Evolutionary conservation across 306 rosid species (phyloP), one percentile per base, ranked within the genome.

Genomic region (Aeschynomene evenia): DNA sequence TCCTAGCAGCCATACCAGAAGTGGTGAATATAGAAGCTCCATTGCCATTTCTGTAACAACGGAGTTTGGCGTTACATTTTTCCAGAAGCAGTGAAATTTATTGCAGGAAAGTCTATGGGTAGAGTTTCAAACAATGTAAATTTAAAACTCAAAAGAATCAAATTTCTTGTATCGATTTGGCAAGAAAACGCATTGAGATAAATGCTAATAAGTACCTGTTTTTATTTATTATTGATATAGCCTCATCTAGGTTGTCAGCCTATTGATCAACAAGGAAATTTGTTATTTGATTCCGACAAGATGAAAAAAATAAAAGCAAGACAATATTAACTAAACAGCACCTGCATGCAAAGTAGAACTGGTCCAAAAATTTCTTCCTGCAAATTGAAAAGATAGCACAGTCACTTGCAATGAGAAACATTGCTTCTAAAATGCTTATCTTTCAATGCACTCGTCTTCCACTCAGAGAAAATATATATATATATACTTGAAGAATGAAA

Each of bases 351-450:
- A 46, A 86, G 83, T 36, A 88, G 85, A 76, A 84, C 85, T 23
- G 95, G 91, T 78, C 91, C 91, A 71, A 75, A 86, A 67, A 71
- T 82, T 79, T 88, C 95, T 73, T 88, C 95, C 91, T 88, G 95
- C 66, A 37, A 59, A 77, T 45, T 12, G 73, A 63, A 80, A 75
- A 53, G 16, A 57, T 9, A 40, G 19, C 26, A 19, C 4, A 23
- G 77, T 45, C n/a, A n/a, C n/a, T n/a, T n/a, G n/a, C n/a, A n/a
- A n/a, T n/a, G n/a, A n/a, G n/a, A n/a, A n/a, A n/a, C n/a, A n/a
- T n/a, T n/a, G n/a, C n/a, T n/a, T n/a, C 60, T 77, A 75, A 88
- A 79, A 70, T 68, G 61, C 46, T 68, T 49, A 50, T 72, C 73
- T 76, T 66, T 57, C 36, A 50, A 16, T 69, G 67, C 64, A 75